Evolutionary conservation across 306 rosid genomes (phyloP).

Genomic region (Cicer bijugum): DNA sequence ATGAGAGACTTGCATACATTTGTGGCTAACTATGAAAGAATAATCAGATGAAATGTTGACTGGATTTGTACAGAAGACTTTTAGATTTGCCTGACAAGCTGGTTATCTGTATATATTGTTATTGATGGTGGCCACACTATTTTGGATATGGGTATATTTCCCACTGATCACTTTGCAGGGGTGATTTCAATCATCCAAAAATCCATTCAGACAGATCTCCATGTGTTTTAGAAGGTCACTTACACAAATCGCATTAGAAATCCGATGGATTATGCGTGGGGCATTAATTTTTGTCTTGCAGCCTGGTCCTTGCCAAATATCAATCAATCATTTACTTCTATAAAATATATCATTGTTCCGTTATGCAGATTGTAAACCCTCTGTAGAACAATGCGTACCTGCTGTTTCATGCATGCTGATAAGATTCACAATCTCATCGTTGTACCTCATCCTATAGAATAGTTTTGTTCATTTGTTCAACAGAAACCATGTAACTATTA

Average conservation of each 20-base stretch:
- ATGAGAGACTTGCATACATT: conserved; percentile 18
- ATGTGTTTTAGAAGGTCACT: conserved; percentile 16
- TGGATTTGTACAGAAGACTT: conserved; percentile 45
- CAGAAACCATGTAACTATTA: conserved; percentile 27
- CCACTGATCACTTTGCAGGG: conserved; percentile 14
- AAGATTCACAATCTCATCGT: conserved; percentile 1
- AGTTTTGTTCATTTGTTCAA: neutral
- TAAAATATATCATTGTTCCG: conserved; percentile 2
- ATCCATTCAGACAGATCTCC: conserved; percentile 27
- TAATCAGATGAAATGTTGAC: conserved; percentile 36
- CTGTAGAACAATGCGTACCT: conserved; percentile 26
- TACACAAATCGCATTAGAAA: conserved; percentile 4
- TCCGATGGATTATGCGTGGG: neutral
- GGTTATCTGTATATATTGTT: conserved; percentile 22
- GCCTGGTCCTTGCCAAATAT: neutral
- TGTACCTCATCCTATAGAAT: neutral
- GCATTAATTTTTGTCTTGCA: neutral
- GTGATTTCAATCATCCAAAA: neutral
- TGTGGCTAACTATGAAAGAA: conserved; percentile 21
- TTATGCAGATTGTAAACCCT: conserved; percentile 25
- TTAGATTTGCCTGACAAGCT: conserved; percentile 43
- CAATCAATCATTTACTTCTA: neutral
- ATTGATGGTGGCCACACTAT: conserved; percentile 1
- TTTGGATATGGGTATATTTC: conserved; percentile 15
- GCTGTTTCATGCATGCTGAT: conserved; percentile 27